Percentiles rank a stretch among this genome's conserved stretches.
Evolutionary conservation across 169 alveolate species (phyloP).

Genomic region (Eimeria praecox): DNA sequence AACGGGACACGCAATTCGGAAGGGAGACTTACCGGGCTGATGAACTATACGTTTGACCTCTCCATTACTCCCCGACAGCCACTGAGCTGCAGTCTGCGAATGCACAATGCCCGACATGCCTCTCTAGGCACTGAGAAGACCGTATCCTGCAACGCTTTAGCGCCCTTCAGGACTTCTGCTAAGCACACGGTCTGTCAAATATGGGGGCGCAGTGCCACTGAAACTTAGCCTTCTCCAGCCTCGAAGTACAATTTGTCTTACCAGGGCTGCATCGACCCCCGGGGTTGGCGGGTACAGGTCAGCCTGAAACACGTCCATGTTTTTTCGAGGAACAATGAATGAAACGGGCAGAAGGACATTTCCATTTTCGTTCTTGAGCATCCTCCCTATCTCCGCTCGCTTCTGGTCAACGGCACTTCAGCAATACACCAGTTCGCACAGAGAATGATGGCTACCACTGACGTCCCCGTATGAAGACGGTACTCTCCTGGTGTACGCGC

Average conservation of each 20-base stretch:
- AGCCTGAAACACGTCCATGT: constrained; percentile 81
- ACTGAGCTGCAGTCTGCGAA: constrained; percentile 62
- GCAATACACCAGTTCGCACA: constrained; percentile 24
- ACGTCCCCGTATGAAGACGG: not conserved
- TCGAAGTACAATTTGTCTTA: not conserved
- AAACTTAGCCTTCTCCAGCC: not conserved
- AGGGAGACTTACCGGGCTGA: constrained; percentile 54
- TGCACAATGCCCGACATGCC: not conserved
- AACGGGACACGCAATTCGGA: not conserved
- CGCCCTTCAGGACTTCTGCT: not conserved
- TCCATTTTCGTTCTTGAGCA: constrained; percentile 81
- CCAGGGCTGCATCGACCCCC: constrained; percentile 80
- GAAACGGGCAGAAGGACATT: constrained; percentile 79
- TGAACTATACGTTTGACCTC: constrained; percentile 57
- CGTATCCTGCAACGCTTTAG: not conserved
- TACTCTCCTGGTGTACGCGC: not conserved
- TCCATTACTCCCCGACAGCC: constrained; percentile 70
- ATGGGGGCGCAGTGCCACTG: not conserved
- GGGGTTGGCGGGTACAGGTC: constrained; percentile 83
- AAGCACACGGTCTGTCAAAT: not conserved
- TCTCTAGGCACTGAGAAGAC: not conserved
- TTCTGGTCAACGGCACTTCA: constrained; percentile 76
- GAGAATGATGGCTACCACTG: not conserved
- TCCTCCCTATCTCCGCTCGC: constrained; percentile 83
- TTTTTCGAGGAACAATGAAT: constrained; percentile 82